Evolutionary conservation across 805 yeast species (phyloP).

Genomic region (Vanderwaltozyma verrucispora): DNA sequence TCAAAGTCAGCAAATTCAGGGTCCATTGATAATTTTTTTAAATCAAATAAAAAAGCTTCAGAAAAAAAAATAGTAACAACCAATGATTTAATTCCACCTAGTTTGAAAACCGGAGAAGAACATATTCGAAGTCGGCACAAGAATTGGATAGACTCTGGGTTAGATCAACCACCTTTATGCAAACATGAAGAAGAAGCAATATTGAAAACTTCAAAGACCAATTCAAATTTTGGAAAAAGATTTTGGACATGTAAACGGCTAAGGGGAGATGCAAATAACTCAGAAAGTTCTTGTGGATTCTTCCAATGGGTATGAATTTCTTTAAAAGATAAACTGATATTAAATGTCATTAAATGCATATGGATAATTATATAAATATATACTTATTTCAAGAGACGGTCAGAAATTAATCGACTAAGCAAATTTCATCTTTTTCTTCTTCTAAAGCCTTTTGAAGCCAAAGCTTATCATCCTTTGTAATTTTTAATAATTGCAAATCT

Average conservation of each 20-base stretch:
- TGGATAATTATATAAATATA: neutral
- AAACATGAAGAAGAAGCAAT: conserved; percentile 38
- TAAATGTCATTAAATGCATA: neutral
- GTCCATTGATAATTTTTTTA: neutral
- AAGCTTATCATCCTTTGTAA: conserved; percentile 18
- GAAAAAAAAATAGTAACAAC: too few relatives aligned
- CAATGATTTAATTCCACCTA: too few relatives aligned
- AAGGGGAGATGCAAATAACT: conserved; percentile 21
- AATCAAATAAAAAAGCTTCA: neutral
- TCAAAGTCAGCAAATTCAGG: neutral
- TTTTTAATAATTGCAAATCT: conserved; percentile 17
- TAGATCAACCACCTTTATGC: conserved; percentile 33
- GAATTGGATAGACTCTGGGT: neutral
- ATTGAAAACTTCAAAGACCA: conserved; percentile 36
- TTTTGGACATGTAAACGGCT: conserved; percentile 45
- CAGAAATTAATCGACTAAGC: neutral
- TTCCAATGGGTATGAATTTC: conserved; percentile 39
- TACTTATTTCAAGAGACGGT: neutral
- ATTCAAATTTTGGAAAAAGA: conserved; percentile 36
- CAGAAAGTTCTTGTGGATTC: conserved; percentile 37
- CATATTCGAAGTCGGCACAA: too few relatives aligned
- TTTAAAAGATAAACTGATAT: too few relatives aligned
- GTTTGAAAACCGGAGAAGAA: too few relatives aligned
- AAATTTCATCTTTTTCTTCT: conserved; percentile 10
- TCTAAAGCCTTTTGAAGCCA: conserved; percentile 19